Evolutionary conservation across 345 rosid genomes (phyloP).

Genomic region (Kernera saxatilis): DNA sequence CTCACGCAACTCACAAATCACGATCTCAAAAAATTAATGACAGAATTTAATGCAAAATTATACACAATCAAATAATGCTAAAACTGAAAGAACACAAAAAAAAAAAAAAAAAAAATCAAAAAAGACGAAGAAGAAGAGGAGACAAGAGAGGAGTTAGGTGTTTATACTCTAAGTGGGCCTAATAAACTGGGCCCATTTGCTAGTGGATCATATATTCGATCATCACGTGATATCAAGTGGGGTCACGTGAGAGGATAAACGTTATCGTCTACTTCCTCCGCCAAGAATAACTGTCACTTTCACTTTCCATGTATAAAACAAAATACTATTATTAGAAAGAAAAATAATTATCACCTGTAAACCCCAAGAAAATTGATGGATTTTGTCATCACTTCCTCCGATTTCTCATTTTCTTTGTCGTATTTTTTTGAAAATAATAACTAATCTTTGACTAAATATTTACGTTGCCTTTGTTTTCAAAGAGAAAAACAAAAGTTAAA

Average conservation of each 20-base stretch:
- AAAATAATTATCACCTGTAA: background rate
- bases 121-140: background rate
- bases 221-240: background rate
- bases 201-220: background rate
- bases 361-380: background rate
- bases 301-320: background rate
- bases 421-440: background rate
- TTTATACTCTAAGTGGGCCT: background rate
- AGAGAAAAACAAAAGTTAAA: background rate
- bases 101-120: background rate
- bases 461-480: background rate
- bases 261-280: background rate
- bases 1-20: constrained; percentile 7
- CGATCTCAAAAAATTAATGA: background rate
- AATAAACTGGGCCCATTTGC: background rate
- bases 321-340: background rate
- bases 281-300: background rate
- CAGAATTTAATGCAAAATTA: background rate
- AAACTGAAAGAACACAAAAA: background rate
- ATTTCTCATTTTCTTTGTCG: background rate
- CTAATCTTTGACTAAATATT: background rate
- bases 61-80: background rate
- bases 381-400: background rate
- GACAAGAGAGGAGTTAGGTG: background rate
- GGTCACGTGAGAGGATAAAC: background rate